Base-by-base conservation (phyloP, 2,329 filamentous ascomycete species). In the Colletotrichum caudatum region DNA sequence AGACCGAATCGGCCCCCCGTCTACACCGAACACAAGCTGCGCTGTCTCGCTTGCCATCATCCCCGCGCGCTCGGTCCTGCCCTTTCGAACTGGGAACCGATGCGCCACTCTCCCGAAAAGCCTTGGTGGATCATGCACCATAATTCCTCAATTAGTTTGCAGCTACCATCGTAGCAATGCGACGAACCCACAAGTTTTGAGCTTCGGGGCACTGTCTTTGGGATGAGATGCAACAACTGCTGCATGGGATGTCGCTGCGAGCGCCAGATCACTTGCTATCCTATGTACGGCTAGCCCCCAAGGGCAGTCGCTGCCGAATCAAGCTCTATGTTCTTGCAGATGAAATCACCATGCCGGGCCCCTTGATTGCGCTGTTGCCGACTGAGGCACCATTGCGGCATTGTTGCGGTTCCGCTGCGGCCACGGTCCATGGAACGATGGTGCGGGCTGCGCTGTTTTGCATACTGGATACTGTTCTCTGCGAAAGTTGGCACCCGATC, bases 171-270 rank as follows among this genome's bases (percentile, higher is more conserved):
- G 16, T n/a, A 33, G 8, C 41, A 50, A 48, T 35, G 37, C 23
- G n/a, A 51, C 14, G 29, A 39, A 33, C 18, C n/a, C 18, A 35
- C 26, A 64, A 14, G 26, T 56, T 23, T 26, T 20, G 23, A 18
- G 23, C 8, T 11, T 16, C 46, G 8, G 26, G 29, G 29, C 7
- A 26, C 20, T 37, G 7, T 26, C 74, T 75, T 37, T 8, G 11
- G 78, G 78, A 81, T 83, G 75, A 83, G 76, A 73, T 80, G 78
- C 75, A 74, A 76, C 2, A 56, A n/a, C 18, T n/a, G 53, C 20
- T 14, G 8, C 33, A n/a, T 20, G 26, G 20, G 29, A 6, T 37
- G 29, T 37, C 33, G 29, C 29, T n/a, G 18, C 53, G 18, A 37
- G 29, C 53, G 53, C 53, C 29, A 18, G 18, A 14, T 56, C 18